Evolutionary conservation across 163 green algal genomes (phyloP), one percentile per base, ranked within the genome.

Genomic region (Chloromonas sp.): DNA sequence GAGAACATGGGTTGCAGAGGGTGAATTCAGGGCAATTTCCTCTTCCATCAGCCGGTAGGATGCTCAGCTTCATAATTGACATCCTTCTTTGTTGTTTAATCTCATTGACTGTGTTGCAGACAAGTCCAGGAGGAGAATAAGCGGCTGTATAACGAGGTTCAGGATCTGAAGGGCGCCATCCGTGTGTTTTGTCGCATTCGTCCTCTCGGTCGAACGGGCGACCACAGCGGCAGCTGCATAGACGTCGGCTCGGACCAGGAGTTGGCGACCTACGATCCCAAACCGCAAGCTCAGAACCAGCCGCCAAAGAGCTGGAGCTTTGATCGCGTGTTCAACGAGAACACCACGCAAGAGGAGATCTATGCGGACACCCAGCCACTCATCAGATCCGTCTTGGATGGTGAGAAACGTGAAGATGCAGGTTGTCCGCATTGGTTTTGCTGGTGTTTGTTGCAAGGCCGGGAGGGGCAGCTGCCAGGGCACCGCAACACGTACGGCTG

Each of bases 81-180:
- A 36, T 36, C 36, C 36, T 36, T 36, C 36, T 36, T 36, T 36
- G 36, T 36, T 36, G 36, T 36, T 36, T 36, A 36, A 36, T 36
- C 36, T 36, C 36, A 36, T 36, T 36, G 36, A 36, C 36, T 36
- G 36, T 36, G 36, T 36, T n/a, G 8, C 82, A 84, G 82, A 59
- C 62, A 11, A 1, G 83, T 94, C 5, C 78, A 90, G 58, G 91
- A 94, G 86, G 91, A 97, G 85, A 97, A 97, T 90, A 83, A 87
- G 8, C 83, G 87, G 71, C 90, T 96, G 82, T 96, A 97, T 87
- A 96, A 96, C 88, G 87, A 91, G 78, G 90, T 98, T 71, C 94
- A 98, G 89, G 96, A 98, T 87, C 88, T 98, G 8, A 93, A 94
- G 61, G 96, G 96, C 82, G 94, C 91, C 87, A 98, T 98, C 89